Evolutionary conservation across 2,329 filamentous ascomycete species (phyloP), one percentile per base, ranked within the genome.

Genomic region (Dryadomyces quercivorus): DNA sequence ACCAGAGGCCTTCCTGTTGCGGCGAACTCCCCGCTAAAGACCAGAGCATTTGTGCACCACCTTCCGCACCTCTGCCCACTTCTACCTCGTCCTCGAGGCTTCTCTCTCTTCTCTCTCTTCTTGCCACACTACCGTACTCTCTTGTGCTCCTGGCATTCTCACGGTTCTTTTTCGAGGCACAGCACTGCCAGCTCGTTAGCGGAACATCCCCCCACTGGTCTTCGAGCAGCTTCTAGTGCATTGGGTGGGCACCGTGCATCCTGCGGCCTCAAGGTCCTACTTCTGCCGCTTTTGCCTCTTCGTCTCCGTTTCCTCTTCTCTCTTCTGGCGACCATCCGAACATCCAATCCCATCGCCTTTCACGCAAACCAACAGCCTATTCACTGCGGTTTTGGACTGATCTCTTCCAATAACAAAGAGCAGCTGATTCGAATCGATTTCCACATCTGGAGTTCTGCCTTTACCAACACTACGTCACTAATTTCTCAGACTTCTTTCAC

Each of bases 41-140:
- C 8, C 10, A 40, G 34, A 7, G 20, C 48, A 40, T 50, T 38
- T 50, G 46, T 47, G 46, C 48, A 38, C 31, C 49, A 22, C 38
- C 49, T 51, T 43, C 49, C 16, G 38, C 38, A n/a, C 18, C 50
- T 51, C 50, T 51, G 50, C 50, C 50, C 50, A 51, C 50, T 51
- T 51, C 50, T 21, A 43, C 49, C 3, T 16, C 49, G 13, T 51
- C 50, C 50, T 51, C 38, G 50, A 51, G 18, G 22, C 49, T 42
- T 50, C 49, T 40, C 18, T 42, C 18, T 18, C 49, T 18, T 50
- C 34, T 18, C 38, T 21, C n/a, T 42, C 15, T 20, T 31, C n/a
- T 12, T 38, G 2, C 20, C 10, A 16, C 12, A 15, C n/a, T 13
- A 10, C 15, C 8, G 42, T 44, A n/a, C 16, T 44, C 42, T n/a